These are phyloP conservation scores for Torrubiellomyces zombiae DNA, from an alignment of 2,329 filamentous ascomycete species.

Conservation along the genomic window DNA sequence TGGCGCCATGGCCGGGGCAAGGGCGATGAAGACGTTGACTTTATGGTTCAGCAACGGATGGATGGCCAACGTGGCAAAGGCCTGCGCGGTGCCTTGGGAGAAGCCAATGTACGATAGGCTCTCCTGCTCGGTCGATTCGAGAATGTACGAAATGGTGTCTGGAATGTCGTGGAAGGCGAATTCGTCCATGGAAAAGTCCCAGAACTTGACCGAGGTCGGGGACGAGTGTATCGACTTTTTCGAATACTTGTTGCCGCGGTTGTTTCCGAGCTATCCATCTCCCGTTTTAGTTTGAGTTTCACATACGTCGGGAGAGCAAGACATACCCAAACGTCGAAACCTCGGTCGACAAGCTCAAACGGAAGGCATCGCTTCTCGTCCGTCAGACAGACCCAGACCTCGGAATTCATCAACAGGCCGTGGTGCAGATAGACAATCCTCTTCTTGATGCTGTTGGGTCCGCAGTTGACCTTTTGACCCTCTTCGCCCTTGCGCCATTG, in stretches of 20 bases:
- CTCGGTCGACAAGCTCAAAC: conserved; percentile 74
- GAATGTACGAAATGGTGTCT: conserved; percentile 81
- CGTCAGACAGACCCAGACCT: conserved; percentile 92
- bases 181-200: conserved; percentile 97
- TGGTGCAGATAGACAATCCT: conserved; percentile 89
- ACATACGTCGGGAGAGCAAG: too few species aligned
- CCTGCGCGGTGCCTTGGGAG: conserved; percentile 91
- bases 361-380: conserved; percentile 74
- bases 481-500: conserved; percentile 74
- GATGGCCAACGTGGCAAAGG: conserved; percentile 83
- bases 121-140: conserved; percentile 63
- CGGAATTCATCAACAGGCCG: conserved; percentile 94
- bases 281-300: too few species aligned
- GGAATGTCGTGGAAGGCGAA: conserved; percentile 97
- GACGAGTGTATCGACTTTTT: conserved; percentile 74
- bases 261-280: conserved; percentile 71
- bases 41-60: conserved; percentile 85
- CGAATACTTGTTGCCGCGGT: conserved; percentile 96
- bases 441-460: conserved; percentile 52
- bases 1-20: conserved; percentile 92
- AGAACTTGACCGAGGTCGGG: conserved; percentile 64
- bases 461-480: conserved; percentile 58
- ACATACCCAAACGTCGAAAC: conserved; percentile 87
- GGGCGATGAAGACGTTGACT: conserved; percentile 87
- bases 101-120: conserved; percentile 94